phyloP scores from a whole-genome alignment of 257 asterid genomes.

The Solanum infundibuliforme region DNA sequence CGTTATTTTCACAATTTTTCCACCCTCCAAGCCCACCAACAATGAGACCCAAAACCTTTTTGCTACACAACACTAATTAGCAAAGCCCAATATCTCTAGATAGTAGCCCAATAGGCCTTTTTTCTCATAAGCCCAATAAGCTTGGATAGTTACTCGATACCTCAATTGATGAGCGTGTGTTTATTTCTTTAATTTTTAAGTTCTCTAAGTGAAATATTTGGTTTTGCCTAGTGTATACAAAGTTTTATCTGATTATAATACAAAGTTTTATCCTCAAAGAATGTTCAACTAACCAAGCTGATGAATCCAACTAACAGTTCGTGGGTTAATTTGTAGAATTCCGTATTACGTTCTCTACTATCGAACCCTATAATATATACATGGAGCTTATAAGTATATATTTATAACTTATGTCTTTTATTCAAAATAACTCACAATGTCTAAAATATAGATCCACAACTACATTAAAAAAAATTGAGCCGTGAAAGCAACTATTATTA shows the following conservation, averaged over 20 bases:
- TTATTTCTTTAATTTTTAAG: too few relatives aligned
- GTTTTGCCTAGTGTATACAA: neutral
- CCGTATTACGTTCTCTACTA: too few relatives aligned
- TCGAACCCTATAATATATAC: neutral
- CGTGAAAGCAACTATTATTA: neutral
- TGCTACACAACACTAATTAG: neutral
- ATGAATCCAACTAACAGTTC: neutral
- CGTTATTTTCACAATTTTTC: neutral
- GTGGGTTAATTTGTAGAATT: too few relatives aligned
- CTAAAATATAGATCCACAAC: too few relatives aligned
- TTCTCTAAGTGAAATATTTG: too few relatives aligned
- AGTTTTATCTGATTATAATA: neutral
- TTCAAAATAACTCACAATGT: too few relatives aligned
- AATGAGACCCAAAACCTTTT: neutral
- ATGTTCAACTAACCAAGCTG: neutral
- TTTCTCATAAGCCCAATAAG: neutral
- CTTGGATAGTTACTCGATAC: neutral
- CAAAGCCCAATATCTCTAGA: neutral
- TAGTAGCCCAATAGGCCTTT: neutral
- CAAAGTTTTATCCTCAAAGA: neutral
- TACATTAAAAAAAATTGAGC: too few relatives aligned
- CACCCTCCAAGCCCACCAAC: neutral
- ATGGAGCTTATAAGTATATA: neutral
- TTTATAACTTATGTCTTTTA: too few relatives aligned
- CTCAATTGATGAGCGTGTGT: neutral